phyloP scores from a whole-genome alignment of 768 basidiomycete genomes.

The Asterophora lycoperdoides region DNA sequence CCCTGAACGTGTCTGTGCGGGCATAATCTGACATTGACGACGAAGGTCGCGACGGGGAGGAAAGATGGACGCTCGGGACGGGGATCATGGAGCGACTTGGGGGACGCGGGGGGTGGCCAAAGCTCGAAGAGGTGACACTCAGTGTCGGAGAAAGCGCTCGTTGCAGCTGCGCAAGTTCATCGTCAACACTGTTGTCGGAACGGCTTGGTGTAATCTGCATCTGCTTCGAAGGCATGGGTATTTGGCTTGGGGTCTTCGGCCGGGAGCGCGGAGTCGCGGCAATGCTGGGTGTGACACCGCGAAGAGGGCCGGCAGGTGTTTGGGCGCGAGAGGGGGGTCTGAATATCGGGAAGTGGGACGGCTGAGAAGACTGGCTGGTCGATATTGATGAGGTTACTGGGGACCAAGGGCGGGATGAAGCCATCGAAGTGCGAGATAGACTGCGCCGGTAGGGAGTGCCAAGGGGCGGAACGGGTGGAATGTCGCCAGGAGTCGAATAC shows the following conservation, averaged over 20 bases:
- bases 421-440: slow-evolving; percentile 68
- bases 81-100: slow-evolving; percentile 85
- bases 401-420: slow-evolving; percentile 78
- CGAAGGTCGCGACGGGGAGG: slow-evolving; percentile 64
- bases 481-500: slow-evolving; percentile 31
- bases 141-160: slow-evolving; percentile 63
- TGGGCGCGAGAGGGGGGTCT: slow-evolving; percentile 57
- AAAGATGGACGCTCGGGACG: slow-evolving; percentile 67
- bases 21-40: slow-evolving; percentile 66
- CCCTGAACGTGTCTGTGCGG: slow-evolving; percentile 46
- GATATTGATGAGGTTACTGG: slow-evolving; percentile 69
- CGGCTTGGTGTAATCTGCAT: slow-evolving; percentile 28
- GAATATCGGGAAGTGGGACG: slow-evolving; percentile 36
- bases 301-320: slow-evolving; percentile 40
- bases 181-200: slow-evolving; percentile 26
- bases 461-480: slow-evolving; percentile 44
- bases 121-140: slow-evolving; percentile 38
- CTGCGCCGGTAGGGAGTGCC: slow-evolving; percentile 57
- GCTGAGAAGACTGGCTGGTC: slow-evolving; percentile 54
- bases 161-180: slow-evolving; percentile 41
- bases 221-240: slow-evolving; percentile 59
- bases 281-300: slow-evolving; percentile 32
- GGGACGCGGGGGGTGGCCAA: slow-evolving; percentile 59
- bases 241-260: slow-evolving; percentile 75
- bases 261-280: slow-evolving; percentile 58